Base-by-base conservation (phyloP, 306 rosid species). In the Medicago arabica region DNA sequence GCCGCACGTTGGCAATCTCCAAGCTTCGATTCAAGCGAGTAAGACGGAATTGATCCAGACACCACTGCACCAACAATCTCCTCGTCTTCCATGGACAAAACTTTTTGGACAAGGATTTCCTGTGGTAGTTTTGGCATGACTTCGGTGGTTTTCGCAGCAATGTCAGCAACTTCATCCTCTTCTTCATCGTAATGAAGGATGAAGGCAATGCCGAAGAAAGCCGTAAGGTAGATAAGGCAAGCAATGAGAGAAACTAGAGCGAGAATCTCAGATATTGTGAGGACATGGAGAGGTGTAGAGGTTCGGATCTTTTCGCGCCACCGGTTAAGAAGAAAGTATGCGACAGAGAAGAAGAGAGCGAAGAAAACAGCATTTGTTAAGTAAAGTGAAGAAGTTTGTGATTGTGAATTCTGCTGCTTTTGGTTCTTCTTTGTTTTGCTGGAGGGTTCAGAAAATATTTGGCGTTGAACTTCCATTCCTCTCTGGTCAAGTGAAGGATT, bases 291-390 rank as follows among this genome's bases (percentile, higher is more conserved):
- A 9, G 98, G 98, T 13, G 90, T 87, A 43, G 96, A 87, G 49
- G 86, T 87, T 4, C 98, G 88, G 85, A 94, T 89, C 87, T 94
- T 92, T 72, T 90, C 97, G 0, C 96, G 88, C 97, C 97, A 94
- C 14, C 95, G 82, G 68, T 80, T 85, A 54, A 94, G 96, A 75
- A 94, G 77, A 81, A 88, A 94, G 69, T 90, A 92, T 0, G 91
- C 90, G 0, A 92, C 95, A 8, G 97, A 90, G 92, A 90, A 94
- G 86, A 90, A 94, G 14, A 92, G 72, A 3, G 69, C 31, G 83
- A 94, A 92, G 88, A 90, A 92, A 9, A 85, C 61, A 0, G 74
- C 87, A 77, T 94, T 91, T 7, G 95, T 88, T 0, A 90, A 7
- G 69, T 89, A 89, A 0, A 50, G 21, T 6, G 49, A 28, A 34